Evolutionary conservation across 148 eudicot genomes (phyloP).

Genomic region (Chenopodium formosanum): DNA sequence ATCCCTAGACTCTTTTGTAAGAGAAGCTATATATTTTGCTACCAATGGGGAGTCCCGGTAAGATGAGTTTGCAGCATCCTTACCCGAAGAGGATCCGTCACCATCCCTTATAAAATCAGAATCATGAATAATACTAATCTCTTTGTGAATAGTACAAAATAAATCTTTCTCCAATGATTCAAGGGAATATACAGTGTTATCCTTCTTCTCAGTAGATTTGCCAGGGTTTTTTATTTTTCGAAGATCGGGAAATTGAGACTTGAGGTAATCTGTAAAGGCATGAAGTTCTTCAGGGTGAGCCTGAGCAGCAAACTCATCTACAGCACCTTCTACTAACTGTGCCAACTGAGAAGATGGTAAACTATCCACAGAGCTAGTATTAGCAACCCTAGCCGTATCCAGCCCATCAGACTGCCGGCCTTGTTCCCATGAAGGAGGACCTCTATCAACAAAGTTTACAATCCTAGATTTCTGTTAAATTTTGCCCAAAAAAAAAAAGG

Average conservation of each 20-base stretch:
- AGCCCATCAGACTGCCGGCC: conserved; percentile 39
- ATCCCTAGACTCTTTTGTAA: conserved; percentile 46
- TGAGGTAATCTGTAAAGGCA: conserved; percentile 64
- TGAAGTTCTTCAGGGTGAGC: conserved; percentile 63
- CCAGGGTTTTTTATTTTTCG: conserved; percentile 43
- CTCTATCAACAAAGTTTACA: conserved; percentile 65
- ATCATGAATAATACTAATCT: conserved; percentile 23
- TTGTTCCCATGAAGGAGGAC: conserved; percentile 84
- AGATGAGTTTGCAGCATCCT: conserved; percentile 21
- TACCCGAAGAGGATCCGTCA: conserved; percentile 28
- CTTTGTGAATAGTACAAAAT: conserved; percentile 47
- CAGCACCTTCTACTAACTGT: conserved; percentile 55
- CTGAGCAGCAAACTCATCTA: conserved; percentile 59
- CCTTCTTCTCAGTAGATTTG: conserved; percentile 34
- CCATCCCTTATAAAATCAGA: conserved; percentile 32
- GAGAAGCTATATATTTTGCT: conserved; percentile 74
- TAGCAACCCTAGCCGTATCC: conserved; percentile 26
- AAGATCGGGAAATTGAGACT: conserved; percentile 53
- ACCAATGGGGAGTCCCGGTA: conserved; percentile 49
- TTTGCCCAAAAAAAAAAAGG: conserved; percentile 19
- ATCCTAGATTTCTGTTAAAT: conserved; percentile 83
- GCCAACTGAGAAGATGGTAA: conserved; percentile 47
- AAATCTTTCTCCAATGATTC: conserved; percentile 69
- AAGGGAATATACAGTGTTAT: conserved; percentile 40
- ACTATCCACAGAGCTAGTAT: conserved; percentile 29